phyloP scores from a whole-genome alignment of 2,329 filamentous ascomycete species.

The Monilinia polystroma region DNA sequence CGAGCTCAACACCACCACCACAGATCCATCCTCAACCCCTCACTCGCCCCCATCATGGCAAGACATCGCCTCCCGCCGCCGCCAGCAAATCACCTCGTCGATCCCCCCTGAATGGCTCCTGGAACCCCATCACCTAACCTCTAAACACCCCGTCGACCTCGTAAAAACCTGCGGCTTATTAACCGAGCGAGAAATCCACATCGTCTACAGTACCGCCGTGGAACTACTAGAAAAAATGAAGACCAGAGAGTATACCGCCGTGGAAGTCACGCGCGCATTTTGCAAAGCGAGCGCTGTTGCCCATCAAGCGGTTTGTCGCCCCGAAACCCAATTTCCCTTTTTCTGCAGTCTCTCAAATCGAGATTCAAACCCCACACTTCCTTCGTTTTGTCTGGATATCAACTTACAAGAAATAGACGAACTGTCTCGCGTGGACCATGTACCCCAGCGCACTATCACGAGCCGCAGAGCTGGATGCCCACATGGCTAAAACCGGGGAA shows the following conservation, averaged over 20 bases:
- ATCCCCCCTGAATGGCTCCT: slow-evolving; percentile 14
- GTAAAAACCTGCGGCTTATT: slow-evolving; percentile 5
- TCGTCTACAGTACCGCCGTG: slow-evolving; percentile 34
- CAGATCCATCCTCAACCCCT: background rate
- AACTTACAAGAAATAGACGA: slow-evolving; percentile 33
- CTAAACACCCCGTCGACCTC: background rate
- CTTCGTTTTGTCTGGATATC: too few relatives aligned
- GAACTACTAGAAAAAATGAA: slow-evolving; percentile 40
- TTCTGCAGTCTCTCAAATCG: too few relatives aligned
- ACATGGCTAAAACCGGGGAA: slow-evolving; percentile 42
- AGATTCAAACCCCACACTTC: too few relatives aligned
- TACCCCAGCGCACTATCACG: slow-evolving; percentile 47
- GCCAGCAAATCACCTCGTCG: background rate
- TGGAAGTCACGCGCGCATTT: slow-evolving; percentile 50
- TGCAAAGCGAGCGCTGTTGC: slow-evolving; percentile 55
- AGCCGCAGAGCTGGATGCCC: slow-evolving; percentile 48
- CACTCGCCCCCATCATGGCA: background rate
- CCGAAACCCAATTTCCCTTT: too few relatives aligned
- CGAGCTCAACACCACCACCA: too few relatives aligned
- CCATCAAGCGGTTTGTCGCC: slow-evolving; percentile 50
- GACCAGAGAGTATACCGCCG: slow-evolving; percentile 46
- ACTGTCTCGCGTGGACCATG: slow-evolving; percentile 49
- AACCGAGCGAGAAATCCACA: slow-evolving; percentile 22
- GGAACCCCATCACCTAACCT: background rate
- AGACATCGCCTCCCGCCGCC: background rate